phyloP scores from a whole-genome alignment of 257 asterid genomes.

The Capsicum chinense region DNA sequence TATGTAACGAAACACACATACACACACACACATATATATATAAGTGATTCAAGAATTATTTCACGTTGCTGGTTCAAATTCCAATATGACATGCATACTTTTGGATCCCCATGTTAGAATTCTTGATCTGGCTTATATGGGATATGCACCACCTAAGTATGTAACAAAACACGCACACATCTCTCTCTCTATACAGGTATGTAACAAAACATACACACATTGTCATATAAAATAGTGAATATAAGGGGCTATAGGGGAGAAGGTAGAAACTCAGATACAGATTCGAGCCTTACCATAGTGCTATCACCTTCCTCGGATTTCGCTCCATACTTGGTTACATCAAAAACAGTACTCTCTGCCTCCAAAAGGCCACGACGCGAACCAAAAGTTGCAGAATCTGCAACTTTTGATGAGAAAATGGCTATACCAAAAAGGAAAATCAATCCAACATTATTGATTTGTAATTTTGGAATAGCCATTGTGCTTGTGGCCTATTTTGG shows the following conservation, averaged over 20 bases:
- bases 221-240: too few species aligned
- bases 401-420: conserved; percentile 37
- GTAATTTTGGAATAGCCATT: conserved; percentile 31
- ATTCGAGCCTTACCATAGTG: conserved; percentile 42
- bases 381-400: conserved; percentile 31
- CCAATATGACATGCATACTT: not conserved
- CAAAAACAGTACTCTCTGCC: conserved; percentile 49
- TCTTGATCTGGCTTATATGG: not conserved
- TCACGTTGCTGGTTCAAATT: not conserved
- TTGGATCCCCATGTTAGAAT: not conserved
- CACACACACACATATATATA: too few species aligned
- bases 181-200: too few species aligned
- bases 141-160: not conserved
- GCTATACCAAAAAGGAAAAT: conserved; percentile 30
- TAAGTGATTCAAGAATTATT: not conserved
- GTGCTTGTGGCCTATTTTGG: conserved; percentile 27
- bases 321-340: conserved; percentile 64
- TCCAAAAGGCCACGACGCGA: conserved; percentile 43
- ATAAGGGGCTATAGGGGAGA: not conserved
- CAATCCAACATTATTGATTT: conserved; percentile 9
- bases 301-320: conserved; percentile 50
- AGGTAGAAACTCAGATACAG: not conserved
- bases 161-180: not conserved
- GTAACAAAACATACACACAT: not conserved
- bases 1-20: too few species aligned